Base-by-base conservation (phyloP, 1,284 basidiomycete species). In the Schizopora paradoxa region DNA sequence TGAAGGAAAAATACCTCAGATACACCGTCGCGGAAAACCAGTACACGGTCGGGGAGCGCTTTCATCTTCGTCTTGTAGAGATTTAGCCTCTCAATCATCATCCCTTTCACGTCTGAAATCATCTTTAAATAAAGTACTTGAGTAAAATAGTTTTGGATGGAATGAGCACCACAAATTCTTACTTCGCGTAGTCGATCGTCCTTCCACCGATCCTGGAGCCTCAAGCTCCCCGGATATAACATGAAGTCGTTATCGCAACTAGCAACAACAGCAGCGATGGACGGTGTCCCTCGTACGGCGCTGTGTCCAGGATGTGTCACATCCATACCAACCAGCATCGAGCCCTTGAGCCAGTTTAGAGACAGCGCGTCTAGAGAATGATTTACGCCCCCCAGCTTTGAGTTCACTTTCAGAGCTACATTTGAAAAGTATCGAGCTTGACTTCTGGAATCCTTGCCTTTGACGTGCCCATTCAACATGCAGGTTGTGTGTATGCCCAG, bases 351-450 rank as follows among this genome's bases (percentile, higher is more conserved):
- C 85, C 85, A 88, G 21, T 51, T 52, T 73, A 81, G 76, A 2
- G 73, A 73, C 3, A 51, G 52, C 0, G 65, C 54, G 32, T 82
- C 79, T 25, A 88, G 63, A 49, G 73, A 57, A 61, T 88, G 86
- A 55, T 90, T 90, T 18, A 79, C 64, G 0, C 87, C 87, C 2
- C 84, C 83, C 1, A 89, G 74, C 61, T 90, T 90, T 21, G 76
- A 77, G 55, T 90, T 90, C 11, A 85, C 70, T 60, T 67, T 66
- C 42, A 76, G 55, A 1, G 77, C 77, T n/a, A 86, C 74, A 53
- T 86, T 89, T 5, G 83, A 81, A 51, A 86, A 76, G 61, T 88
- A 88, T 54, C 86, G 82, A 47, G 82, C 79, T 19, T 35, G n/a
- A n/a, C n/a, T n/a, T n/a, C n/a, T n/a, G n/a, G n/a, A n/a, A n/a